phyloP scores from a whole-genome alignment of 164 flowering plant genomes.

The Akebia trifoliata region DNA sequence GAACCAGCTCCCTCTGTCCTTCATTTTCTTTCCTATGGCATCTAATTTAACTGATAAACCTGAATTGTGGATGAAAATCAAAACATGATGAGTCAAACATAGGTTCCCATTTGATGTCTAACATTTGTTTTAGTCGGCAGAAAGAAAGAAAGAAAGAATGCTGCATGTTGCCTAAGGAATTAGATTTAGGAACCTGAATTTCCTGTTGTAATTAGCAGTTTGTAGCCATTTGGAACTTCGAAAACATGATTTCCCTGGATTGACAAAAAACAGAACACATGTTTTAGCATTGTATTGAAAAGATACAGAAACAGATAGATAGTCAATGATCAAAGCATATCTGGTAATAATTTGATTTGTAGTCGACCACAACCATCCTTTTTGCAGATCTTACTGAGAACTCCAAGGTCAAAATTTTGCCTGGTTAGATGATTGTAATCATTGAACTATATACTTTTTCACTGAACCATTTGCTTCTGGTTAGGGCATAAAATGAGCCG shows the following conservation, averaged over 20 bases:
- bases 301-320: neutral
- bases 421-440: no score
- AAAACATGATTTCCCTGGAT: slow-evolving; percentile 80
- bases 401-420: neutral
- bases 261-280: neutral
- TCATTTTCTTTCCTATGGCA: slow-evolving; percentile 42
- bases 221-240: slow-evolving; percentile 89
- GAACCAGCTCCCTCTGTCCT: slow-evolving; percentile 82
- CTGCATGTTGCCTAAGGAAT: neutral
- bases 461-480: no score
- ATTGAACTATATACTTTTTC: no score
- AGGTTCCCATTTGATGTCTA: neutral
- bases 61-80: slow-evolving; percentile 24
- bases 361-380: no score
- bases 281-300: neutral
- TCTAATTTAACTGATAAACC: slow-evolving; percentile 50
- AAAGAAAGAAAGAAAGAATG: neutral
- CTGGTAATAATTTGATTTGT: no score
- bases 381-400: no score
- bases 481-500: no score
- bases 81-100: neutral
- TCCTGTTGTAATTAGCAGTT: slow-evolving; percentile 57
- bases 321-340: neutral
- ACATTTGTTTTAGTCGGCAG: neutral
- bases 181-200: slow-evolving; percentile 45